Evolutionary conservation across 805 yeast genomes (phyloP).

Genomic region (Candida nanaspora): DNA sequence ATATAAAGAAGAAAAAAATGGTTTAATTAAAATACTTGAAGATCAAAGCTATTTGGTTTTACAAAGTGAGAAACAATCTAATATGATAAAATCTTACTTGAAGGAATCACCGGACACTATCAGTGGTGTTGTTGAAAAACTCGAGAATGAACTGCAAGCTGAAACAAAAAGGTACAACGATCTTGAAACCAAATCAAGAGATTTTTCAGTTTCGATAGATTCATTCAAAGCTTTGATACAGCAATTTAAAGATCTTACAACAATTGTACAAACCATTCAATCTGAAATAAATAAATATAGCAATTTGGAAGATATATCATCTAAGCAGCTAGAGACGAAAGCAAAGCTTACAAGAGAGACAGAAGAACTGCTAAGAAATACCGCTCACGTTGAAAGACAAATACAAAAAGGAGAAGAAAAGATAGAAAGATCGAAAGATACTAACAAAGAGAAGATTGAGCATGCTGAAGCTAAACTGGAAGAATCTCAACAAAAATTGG

Average conservation of each 20-base stretch:
- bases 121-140: conserved; percentile 43
- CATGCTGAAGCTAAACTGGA: conserved; percentile 34
- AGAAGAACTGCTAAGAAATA: conserved; percentile 34
- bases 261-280: conserved; percentile 42
- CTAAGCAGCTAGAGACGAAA: conserved; percentile 31
- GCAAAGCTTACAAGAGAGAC: conserved; percentile 30
- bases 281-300: conserved; percentile 38
- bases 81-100: conserved; percentile 51
- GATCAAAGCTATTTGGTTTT: conserved; percentile 49
- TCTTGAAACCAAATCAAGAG: conserved; percentile 41
- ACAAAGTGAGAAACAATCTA: conserved; percentile 52
- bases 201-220: conserved; percentile 47
- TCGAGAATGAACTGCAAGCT: conserved; percentile 35
- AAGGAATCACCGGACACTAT: conserved; percentile 54
- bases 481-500: conserved; percentile 31
- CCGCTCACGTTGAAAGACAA: conserved; percentile 43
- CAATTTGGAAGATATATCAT: conserved; percentile 30
- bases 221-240: conserved; percentile 47
- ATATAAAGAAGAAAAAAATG: conserved; percentile 57
- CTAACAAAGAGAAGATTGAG: conserved; percentile 37
- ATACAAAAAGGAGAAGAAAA: conserved; percentile 41
- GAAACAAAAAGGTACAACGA: conserved; percentile 32
- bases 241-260: conserved; percentile 34
- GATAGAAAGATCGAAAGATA: conserved; percentile 33
- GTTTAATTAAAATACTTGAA: conserved; percentile 51